These are phyloP conservation scores for Falciphora oryzae DNA, from an alignment of 2,329 filamentous ascomycete genomes.

Conservation along the genomic window DNA sequence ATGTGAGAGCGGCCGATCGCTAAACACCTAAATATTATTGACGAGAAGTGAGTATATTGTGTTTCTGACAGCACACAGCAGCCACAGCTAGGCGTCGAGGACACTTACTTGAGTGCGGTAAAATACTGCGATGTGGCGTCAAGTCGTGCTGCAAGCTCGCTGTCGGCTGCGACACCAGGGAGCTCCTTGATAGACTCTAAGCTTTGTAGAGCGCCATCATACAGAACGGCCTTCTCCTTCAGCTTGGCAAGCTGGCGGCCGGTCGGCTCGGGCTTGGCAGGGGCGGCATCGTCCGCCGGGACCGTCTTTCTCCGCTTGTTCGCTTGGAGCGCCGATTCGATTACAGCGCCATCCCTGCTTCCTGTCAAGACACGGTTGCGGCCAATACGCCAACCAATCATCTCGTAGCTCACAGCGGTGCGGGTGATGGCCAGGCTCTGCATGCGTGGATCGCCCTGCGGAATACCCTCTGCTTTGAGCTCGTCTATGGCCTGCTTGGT, in stretches of 20 bases:
- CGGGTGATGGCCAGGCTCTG: slow-evolving; percentile 89
- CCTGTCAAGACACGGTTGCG: slow-evolving; percentile 86
- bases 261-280: slow-evolving; percentile 56
- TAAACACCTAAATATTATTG: slow-evolving; percentile 55
- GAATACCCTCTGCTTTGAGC: slow-evolving; percentile 72
- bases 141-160: slow-evolving; percentile 69
- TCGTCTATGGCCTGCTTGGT: slow-evolving; percentile 93
- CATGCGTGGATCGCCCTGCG: slow-evolving; percentile 79
- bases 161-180: slow-evolving; percentile 82
- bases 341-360: slow-evolving; percentile 66
- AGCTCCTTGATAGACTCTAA: slow-evolving; percentile 85
- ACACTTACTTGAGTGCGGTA: slow-evolving; percentile 70
- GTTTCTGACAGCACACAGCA: not conserved
- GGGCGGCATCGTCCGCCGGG: slow-evolving; percentile 13
- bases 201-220: slow-evolving; percentile 86
- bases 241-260: slow-evolving; percentile 73
- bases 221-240: slow-evolving; percentile 81
- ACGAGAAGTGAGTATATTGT: slow-evolving; percentile 14
- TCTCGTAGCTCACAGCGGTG: slow-evolving; percentile 88
- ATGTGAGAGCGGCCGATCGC: slow-evolving; percentile 82
- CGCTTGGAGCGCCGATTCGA: slow-evolving; percentile 42
- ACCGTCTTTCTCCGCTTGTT: slow-evolving; percentile 31
- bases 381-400: slow-evolving; percentile 92
- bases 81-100: no score
- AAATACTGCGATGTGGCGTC: slow-evolving; percentile 78